Percentiles rank a stretch among this genome's conserved stretches.
Evolutionary conservation across 306 rosid genomes (phyloP).

Genomic region (Sesbania bispinosa): DNA sequence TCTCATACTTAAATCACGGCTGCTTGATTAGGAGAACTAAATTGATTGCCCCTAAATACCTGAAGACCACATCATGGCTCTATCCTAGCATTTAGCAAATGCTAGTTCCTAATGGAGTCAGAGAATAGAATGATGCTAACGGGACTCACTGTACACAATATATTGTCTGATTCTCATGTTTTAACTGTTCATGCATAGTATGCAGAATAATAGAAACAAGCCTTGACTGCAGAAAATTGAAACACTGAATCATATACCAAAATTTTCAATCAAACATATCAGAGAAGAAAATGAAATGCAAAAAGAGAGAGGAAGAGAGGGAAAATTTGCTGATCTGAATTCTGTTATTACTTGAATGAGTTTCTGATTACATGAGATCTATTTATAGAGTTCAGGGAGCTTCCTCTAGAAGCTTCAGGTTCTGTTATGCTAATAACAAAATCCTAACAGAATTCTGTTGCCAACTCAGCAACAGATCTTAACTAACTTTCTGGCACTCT

Average conservation of each 20-base stretch:
- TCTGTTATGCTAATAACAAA: no score
- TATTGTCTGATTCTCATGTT: background rate
- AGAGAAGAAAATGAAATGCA: no score
- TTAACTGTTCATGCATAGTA: background rate
- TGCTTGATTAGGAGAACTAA: background rate
- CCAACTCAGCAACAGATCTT: no score
- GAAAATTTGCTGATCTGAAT: no score
- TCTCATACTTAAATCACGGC: background rate
- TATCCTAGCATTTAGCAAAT: slow-evolving; percentile 4
- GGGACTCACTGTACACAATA: background rate
- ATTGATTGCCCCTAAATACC: background rate
- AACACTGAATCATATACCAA: slow-evolving; percentile 10
- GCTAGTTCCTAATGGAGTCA: slow-evolving; percentile 14
- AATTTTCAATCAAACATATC: no score
- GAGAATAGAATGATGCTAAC: background rate
- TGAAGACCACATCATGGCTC: background rate
- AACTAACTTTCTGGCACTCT: no score
- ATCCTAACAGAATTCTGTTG: no score
- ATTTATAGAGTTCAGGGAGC: no score
- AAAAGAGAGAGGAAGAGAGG: no score
- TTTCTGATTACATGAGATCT: no score
- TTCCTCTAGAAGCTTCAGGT: no score
- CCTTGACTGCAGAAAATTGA: slow-evolving; percentile 11
- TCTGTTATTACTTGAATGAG: no score
- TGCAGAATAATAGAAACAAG: slow-evolving; percentile 4